phyloP scores from a whole-genome alignment of 805 yeast species.

The Wickerhamiella parazyma region DNA sequence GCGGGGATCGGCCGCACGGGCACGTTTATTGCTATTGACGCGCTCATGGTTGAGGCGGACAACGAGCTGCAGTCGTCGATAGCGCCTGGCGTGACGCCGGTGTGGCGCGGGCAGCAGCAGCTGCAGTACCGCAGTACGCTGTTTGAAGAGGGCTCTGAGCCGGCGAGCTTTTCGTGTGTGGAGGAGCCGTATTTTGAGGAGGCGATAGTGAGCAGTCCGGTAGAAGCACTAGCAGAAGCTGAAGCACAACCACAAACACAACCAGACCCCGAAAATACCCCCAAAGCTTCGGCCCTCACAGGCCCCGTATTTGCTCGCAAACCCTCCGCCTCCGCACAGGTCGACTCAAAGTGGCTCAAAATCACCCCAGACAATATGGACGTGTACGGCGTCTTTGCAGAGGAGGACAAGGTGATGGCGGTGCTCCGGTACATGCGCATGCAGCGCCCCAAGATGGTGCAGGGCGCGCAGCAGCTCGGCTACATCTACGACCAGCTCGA shows the following conservation, averaged over 20 bases:
- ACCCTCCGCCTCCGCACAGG: not conserved
- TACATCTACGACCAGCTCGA: conserved; percentile 28
- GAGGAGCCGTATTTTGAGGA: not conserved
- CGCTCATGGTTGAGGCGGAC: conserved; percentile 24
- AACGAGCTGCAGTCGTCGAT: conserved; percentile 15
- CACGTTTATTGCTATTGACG: conserved; percentile 62
- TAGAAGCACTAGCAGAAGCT: too few relatives aligned
- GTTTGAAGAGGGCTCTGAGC: conserved; percentile 12
- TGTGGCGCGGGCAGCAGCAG: conserved; percentile 15
- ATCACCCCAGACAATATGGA: conserved; percentile 15
- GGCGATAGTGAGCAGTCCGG: not conserved
- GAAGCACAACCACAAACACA: too few relatives aligned
- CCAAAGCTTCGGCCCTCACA: conserved; percentile 3
- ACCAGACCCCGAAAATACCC: too few relatives aligned
- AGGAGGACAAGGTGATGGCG: conserved; percentile 18
- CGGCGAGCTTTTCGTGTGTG: not conserved
- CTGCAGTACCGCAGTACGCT: conserved; percentile 14
- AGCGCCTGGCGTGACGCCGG: conserved; percentile 15
- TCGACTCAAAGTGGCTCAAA: not conserved
- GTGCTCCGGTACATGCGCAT: conserved; percentile 26
- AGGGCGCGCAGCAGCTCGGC: conserved; percentile 26
- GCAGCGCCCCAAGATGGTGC: conserved; percentile 33
- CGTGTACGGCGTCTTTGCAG: conserved; percentile 16
- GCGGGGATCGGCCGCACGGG: conserved; percentile 98
- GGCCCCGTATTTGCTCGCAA: not conserved